Evolutionary conservation across 495 filamentous ascomycete species (phyloP).

Genomic region (Penicillium pancosmium): DNA sequence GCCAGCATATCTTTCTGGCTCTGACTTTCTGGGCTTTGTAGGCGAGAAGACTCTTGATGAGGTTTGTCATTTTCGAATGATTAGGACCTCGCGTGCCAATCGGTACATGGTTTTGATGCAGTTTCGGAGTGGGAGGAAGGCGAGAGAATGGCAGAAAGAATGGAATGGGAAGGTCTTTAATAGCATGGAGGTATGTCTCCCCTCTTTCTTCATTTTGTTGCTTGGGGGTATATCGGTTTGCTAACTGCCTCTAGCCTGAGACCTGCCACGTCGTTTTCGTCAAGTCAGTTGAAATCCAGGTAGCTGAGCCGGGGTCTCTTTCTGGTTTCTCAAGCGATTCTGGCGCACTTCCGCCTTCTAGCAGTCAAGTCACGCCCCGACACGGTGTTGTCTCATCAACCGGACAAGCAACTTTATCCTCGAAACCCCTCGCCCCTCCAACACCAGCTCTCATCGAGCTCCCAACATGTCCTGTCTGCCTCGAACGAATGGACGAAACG

Average conservation of each 20-base stretch:
- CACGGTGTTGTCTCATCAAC: conserved; percentile 18
- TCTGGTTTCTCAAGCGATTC: conserved; percentile 30
- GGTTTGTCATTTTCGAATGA: conserved; percentile 94
- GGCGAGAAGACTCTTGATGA: conserved; percentile 86
- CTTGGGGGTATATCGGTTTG: conserved; percentile 1
- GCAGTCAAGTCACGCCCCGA: conserved; percentile 34
- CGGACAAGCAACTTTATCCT: conserved; percentile 54
- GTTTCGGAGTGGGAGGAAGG: conserved; percentile 74
- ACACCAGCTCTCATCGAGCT: conserved; percentile 89
- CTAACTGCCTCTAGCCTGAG: conserved; percentile 68
- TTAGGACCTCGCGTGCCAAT: conserved; percentile 83
- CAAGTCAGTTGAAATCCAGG: conserved; percentile 77
- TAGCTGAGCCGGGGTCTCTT: conserved; percentile 31
- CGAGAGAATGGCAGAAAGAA: conserved; percentile 76
- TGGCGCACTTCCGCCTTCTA: conserved; percentile 46
- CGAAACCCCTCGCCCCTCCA: conserved; percentile 87
- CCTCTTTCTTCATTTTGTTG: conserved; percentile 5
- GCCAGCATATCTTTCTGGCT: conserved; percentile 87
- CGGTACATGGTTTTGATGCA: conserved; percentile 98
- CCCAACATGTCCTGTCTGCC: conserved; percentile 93
- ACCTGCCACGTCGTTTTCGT: conserved; percentile 96
- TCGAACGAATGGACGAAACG: conserved; percentile 98
- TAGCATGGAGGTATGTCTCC: conserved; percentile 76
- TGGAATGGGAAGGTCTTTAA: conserved; percentile 97
- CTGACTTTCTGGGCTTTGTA: conserved; percentile 90